Conservation (phyloP, 106 monocot genomes). For the Allium fistulosum region DNA sequence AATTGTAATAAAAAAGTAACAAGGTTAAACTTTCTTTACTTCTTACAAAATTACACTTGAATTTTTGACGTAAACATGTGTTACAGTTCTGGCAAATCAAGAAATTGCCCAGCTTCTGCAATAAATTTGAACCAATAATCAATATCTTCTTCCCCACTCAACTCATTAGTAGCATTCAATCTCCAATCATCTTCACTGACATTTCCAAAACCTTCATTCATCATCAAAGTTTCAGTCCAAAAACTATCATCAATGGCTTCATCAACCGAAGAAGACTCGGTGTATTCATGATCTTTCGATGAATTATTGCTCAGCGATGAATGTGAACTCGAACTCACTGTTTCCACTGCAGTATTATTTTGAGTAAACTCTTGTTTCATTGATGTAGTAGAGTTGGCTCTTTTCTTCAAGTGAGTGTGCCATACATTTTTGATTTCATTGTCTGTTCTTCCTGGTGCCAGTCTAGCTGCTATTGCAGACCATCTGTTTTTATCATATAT, state of each 20-base stretch:
- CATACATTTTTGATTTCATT: slow-evolving; percentile 67
- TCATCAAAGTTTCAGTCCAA: slow-evolving; percentile 1
- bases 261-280: neutral
- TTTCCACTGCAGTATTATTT: no score
- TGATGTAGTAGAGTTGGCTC: neutral
- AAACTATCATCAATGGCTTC: neutral
- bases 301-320: neutral
- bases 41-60: no score
- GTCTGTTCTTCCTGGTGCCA: slow-evolving; percentile 43
- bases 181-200: neutral
- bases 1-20: no score
- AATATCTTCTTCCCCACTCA: neutral
- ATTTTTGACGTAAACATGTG: neutral
- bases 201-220: neutral
- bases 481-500: slow-evolving; percentile 13
- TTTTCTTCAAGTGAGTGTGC: slow-evolving; percentile 53
- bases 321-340: neutral
- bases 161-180: neutral
- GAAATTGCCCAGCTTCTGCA: neutral
- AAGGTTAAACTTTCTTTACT: no score
- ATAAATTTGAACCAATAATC: slow-evolving; percentile 1
- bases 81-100: neutral
- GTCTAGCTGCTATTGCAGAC: slow-evolving; percentile 42
- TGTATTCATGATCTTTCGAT: neutral
- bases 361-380: no score